These are phyloP conservation scores for Cryphonectria parasitica DNA, from an alignment of 2,329 filamentous ascomycete genomes.

Conservation along the genomic window DNA sequence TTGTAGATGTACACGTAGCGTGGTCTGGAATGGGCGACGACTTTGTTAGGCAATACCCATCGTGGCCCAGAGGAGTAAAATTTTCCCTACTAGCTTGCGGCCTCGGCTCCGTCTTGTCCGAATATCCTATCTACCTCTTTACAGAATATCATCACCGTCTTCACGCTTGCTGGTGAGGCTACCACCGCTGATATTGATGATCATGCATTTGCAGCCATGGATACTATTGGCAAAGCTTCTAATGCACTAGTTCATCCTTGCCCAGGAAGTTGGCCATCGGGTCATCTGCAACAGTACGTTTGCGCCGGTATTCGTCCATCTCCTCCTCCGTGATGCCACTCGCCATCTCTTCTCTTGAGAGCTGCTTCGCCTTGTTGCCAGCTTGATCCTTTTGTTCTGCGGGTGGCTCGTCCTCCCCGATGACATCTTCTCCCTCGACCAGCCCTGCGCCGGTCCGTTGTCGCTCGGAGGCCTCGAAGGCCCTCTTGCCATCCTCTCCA, in stretches of 20 bases:
- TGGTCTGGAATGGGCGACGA: background rate
- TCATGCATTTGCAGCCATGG: conserved; percentile 14
- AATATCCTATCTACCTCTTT: no score
- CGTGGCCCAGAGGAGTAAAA: no score
- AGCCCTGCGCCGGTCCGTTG: conserved; percentile 55
- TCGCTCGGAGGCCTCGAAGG: conserved; percentile 75
- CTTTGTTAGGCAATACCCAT: background rate
- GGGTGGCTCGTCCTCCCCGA: conserved; percentile 38
- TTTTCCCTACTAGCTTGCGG: background rate
- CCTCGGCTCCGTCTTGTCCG: background rate
- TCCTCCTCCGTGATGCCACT: conserved; percentile 80
- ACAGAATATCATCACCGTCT: background rate
- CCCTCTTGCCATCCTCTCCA: conserved; percentile 81
- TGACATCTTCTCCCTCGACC: conserved; percentile 35
- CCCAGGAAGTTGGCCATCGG: conserved; percentile 85
- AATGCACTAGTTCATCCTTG: conserved; percentile 67
- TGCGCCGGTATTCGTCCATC: conserved; percentile 82
- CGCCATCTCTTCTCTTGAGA: conserved; percentile 78
- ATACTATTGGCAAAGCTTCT: conserved; percentile 30
- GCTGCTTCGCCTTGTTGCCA: conserved; percentile 44
- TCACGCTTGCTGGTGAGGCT: background rate
- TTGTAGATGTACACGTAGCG: background rate
- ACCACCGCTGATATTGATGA: conserved; percentile 1
- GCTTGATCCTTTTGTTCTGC: conserved; percentile 38
- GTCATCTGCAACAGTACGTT: conserved; percentile 74